Evolutionary conservation across 305 asterid genomes (phyloP).

Genomic region (Ajuga reptans): DNA sequence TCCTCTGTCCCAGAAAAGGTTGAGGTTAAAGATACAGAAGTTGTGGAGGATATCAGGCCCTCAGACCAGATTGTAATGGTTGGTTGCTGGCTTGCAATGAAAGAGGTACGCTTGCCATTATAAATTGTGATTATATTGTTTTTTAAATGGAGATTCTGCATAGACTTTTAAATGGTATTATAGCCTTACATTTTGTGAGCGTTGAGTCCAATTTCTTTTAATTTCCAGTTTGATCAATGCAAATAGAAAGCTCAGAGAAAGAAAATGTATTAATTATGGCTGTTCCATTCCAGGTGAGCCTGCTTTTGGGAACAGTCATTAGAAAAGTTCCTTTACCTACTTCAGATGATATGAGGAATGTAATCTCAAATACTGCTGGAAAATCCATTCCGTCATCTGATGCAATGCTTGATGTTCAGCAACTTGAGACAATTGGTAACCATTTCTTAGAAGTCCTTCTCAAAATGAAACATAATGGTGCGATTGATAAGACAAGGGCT

Average conservation of each 20-base stretch:
- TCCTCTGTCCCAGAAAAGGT: constrained; percentile 31
- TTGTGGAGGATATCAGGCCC: constrained; percentile 37
- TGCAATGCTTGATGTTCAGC: constrained; percentile 65
- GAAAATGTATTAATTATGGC: constrained; percentile 6
- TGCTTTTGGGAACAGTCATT: constrained; percentile 85
- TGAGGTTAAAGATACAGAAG: constrained; percentile 32
- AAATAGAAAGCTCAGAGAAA: constrained; percentile 2
- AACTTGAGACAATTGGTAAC: constrained; percentile 86
- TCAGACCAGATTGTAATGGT: constrained; percentile 88
- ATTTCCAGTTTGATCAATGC: constrained; percentile 6
- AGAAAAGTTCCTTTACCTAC: constrained; percentile 85
- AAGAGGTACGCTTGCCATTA: constrained; percentile 55
- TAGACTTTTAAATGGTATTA: constrained; percentile 14
- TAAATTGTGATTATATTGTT: constrained; percentile 9
- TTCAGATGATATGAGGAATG: constrained; percentile 41
- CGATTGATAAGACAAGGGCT: constrained; percentile 97
- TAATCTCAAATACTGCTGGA: constrained; percentile 25
- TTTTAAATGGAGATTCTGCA: neutral
- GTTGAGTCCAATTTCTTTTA: constrained; percentile 3
- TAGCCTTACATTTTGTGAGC: neutral
- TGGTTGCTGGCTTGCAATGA: constrained; percentile 99
- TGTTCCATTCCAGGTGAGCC: constrained; percentile 65
- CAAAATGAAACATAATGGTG: constrained; percentile 97
- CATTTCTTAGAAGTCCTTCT: constrained; percentile 92
- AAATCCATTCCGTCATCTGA: constrained; percentile 33